These are phyloP conservation scores for Yarrowia hollandica DNA, from an alignment of 805 yeast genomes.

Conservation along the genomic window DNA sequence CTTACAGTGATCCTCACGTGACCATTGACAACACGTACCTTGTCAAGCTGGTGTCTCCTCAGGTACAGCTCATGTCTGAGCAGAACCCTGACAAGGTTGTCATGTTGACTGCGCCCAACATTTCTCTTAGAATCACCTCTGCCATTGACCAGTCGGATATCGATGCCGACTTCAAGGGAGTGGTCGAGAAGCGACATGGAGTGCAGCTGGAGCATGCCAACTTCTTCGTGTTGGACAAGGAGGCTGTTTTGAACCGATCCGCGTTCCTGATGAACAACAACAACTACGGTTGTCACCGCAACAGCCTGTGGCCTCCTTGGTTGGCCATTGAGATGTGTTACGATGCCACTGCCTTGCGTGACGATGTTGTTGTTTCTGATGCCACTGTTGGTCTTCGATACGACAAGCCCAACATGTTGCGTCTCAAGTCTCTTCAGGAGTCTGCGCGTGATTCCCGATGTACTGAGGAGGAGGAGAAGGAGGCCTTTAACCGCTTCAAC, in stretches of 20 bases:
- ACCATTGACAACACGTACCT: slow-evolving; percentile 55
- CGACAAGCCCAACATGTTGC: slow-evolving; percentile 54
- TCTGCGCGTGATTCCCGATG: slow-evolving; percentile 4
- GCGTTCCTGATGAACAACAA: slow-evolving; percentile 49
- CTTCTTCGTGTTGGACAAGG: slow-evolving; percentile 63
- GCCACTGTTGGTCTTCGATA: slow-evolving; percentile 62
- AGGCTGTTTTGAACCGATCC: slow-evolving; percentile 47
- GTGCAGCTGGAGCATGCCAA: slow-evolving; percentile 67
- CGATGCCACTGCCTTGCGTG: slow-evolving; percentile 50
- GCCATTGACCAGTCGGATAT: slow-evolving; percentile 52
- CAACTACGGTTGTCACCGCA: slow-evolving; percentile 59
- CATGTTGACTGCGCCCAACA: slow-evolving; percentile 68
- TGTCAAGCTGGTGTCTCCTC: slow-evolving; percentile 74
- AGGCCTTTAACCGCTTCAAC: slow-evolving; percentile 42
- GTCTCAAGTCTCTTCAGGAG: slow-evolving; percentile 38
- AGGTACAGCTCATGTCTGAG: slow-evolving; percentile 65
- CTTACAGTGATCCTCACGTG: slow-evolving; percentile 40
- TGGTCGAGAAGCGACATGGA: slow-evolving; percentile 69
- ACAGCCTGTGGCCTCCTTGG: slow-evolving; percentile 84
- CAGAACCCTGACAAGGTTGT: slow-evolving; percentile 58
- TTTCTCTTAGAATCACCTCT: slow-evolving; percentile 67
- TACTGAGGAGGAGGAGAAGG: slow-evolving; percentile 5
- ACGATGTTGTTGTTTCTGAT: slow-evolving; percentile 59
- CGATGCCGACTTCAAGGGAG: slow-evolving; percentile 48
- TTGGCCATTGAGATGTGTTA: slow-evolving; percentile 69